A percentile compares a stretch with the other conserved stretches of the same genome.
These are phyloP conservation scores for Globisporangium paroecandrum DNA, from an alignment of 352 stramenopile species.

Conservation along the genomic window DNA sequence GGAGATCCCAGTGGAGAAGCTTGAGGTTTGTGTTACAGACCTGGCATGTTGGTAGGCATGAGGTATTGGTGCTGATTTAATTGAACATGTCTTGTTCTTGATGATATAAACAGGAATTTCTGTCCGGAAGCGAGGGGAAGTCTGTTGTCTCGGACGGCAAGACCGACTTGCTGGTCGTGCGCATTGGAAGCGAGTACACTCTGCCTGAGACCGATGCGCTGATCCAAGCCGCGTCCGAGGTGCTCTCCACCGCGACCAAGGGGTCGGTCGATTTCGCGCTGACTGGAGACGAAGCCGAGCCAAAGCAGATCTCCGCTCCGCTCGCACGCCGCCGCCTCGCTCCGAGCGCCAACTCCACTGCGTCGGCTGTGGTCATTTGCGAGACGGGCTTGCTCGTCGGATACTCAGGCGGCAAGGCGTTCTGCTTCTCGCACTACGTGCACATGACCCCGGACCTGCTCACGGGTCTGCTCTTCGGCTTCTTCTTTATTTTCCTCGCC, in stretches of 20 bases:
- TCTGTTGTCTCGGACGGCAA: conserved; percentile 46
- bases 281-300: conserved; percentile 44
- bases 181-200: conserved; percentile 32
- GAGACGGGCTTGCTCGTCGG: conserved; percentile 62
- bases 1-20: conserved; percentile 22
- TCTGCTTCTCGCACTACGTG: conserved; percentile 86
- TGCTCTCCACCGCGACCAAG: conserved; percentile 31
- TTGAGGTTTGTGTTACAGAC: conserved; percentile 11
- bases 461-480: conserved; percentile 64
- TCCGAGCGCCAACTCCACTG: conserved; percentile 20
- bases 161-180: conserved; percentile 63
- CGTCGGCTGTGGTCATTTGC: conserved; percentile 40
- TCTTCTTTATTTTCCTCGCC: conserved; percentile 79
- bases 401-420: conserved; percentile 53
- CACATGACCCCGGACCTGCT: conserved; percentile 79
- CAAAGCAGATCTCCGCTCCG: conserved; percentile 20
- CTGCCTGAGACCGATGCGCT: conserved; percentile 37
- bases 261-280: conserved; percentile 58
- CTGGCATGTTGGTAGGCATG: background rate
- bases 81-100: background rate
- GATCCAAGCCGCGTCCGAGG: conserved; percentile 38
- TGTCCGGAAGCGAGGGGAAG: conserved; percentile 17
- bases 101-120: conserved; percentile 7
- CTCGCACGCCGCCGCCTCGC: conserved; percentile 31
- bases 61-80: background rate